Evolutionary conservation across 805 yeast genomes (phyloP).

Genomic region (Kodamaea neixiangensis): DNA sequence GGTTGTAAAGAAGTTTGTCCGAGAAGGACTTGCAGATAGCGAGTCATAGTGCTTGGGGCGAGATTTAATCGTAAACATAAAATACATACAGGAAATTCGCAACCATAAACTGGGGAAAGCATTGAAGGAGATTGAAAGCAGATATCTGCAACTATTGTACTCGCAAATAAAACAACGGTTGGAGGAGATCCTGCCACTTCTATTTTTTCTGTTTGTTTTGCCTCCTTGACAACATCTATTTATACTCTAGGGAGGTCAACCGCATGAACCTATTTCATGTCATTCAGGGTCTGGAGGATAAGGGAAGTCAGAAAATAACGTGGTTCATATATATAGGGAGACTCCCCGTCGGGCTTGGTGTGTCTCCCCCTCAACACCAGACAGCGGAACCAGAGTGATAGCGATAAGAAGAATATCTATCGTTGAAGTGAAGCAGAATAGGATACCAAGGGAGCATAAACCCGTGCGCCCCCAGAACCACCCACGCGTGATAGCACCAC

Average conservation of each 20-base stretch:
- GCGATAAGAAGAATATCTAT: neutral
- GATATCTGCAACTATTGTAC: neutral
- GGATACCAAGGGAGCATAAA: neutral
- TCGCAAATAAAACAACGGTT: neutral
- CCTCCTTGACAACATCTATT: conserved; percentile 5
- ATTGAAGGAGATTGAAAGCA: neutral
- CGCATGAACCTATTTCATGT: conserved; percentile 1
- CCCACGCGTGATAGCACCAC: neutral
- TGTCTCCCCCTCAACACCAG: neutral
- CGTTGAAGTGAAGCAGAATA: neutral
- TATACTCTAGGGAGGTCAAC: neutral
- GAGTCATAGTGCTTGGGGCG: neutral
- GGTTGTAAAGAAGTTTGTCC: neutral
- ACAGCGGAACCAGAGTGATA: neutral
- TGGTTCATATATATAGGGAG: neutral
- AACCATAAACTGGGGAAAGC: neutral
- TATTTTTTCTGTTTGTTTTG: conserved; percentile 1
- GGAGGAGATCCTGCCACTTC: conserved; percentile 1
- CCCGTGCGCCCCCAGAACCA: neutral
- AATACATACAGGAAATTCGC: neutral
- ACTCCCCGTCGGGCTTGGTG: neutral
- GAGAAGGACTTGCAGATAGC: neutral
- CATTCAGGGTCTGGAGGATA: conserved; percentile 1
- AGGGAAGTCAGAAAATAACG: neutral
- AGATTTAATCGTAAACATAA: neutral